Evolutionary conservation across 192 early-diverging fungal genomes (phyloP).

Genomic region (Coemansia sp.): DNA sequence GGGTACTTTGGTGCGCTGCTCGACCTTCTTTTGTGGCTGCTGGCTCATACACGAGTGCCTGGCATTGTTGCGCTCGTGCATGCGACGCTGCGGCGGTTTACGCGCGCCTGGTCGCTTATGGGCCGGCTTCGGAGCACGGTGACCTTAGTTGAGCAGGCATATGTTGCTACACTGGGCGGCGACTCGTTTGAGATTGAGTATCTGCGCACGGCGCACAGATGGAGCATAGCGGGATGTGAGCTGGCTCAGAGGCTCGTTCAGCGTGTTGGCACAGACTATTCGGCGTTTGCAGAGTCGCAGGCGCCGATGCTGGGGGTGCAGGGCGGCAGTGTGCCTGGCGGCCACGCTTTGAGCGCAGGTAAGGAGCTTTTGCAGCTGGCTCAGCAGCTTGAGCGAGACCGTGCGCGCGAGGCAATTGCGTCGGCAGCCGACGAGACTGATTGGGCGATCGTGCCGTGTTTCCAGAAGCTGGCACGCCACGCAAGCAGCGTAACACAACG

Average conservation of each 20-base stretch:
- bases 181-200: conserved; percentile 35
- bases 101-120: conserved; percentile 23
- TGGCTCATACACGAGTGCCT: conserved; percentile 21
- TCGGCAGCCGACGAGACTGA: conserved; percentile 23
- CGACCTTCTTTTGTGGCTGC: conserved; percentile 45
- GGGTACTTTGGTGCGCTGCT: conserved; percentile 21
- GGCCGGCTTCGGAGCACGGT: conserved; percentile 29
- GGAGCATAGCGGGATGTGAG: conserved; percentile 3
- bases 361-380: conserved; percentile 41
- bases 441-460: conserved; percentile 40
- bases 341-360: neutral
- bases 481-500: conserved; percentile 15
- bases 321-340: conserved; percentile 14
- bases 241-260: neutral
- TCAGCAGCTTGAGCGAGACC: conserved; percentile 29
- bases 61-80: conserved; percentile 19
- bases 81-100: conserved; percentile 24
- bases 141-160: conserved; percentile 4
- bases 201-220: conserved; percentile 26
- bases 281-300: conserved; percentile 13
- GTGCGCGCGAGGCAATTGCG: conserved; percentile 16
- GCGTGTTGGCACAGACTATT: conserved; percentile 22
- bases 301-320: conserved; percentile 17
- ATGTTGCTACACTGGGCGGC: neutral
- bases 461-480: conserved; percentile 37